Percentiles rank a stretch among this genome's conserved stretches.
Conservation (phyloP, 31 red algal species). For the Porphyra umbilicalis region DNA sequence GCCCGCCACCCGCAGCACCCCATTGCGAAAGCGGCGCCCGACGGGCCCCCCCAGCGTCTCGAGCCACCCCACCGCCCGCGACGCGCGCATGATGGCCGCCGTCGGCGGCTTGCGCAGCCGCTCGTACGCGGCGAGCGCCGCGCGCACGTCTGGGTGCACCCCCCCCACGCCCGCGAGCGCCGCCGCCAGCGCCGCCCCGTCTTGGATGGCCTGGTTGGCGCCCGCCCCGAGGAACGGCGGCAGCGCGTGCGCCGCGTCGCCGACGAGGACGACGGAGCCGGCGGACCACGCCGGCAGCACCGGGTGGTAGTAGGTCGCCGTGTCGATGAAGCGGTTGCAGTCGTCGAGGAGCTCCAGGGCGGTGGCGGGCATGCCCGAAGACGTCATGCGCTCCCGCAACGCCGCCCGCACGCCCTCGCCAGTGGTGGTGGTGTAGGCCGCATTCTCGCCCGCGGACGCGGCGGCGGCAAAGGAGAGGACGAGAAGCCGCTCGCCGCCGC, state of each 20-base stretch:
- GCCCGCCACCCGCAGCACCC: constrained; percentile 33
- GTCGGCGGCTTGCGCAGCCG: constrained; percentile 8
- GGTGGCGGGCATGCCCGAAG: constrained; percentile 3
- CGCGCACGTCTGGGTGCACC: background rate
- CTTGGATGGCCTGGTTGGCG: constrained; percentile 66
- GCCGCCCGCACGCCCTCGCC: background rate
- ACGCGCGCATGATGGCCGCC: constrained; percentile 26
- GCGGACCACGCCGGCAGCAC: constrained; percentile 17
- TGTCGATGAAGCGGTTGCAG: constrained; percentile 41
- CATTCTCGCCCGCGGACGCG: constrained; percentile 13
- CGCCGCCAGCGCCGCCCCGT: constrained; percentile 34
- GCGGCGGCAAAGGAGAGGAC: constrained; percentile 21
- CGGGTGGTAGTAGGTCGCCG: constrained; percentile 29
- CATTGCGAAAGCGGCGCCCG: constrained; percentile 15
- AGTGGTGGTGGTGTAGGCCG: constrained; percentile 6
- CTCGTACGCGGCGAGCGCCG: constrained; percentile 27
- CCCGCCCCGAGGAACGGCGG: constrained; percentile 70
- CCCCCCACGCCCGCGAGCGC: constrained; percentile 22
- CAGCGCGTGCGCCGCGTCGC: constrained; percentile 84
- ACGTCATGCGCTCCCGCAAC: background rate
- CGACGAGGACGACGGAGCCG: constrained; percentile 37
- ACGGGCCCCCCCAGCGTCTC: constrained; percentile 34
- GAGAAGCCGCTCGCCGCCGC: constrained; percentile 12
- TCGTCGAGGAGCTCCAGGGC: constrained; percentile 3
- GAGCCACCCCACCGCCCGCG: constrained; percentile 22